Evolutionary conservation across 78 protist genomes (phyloP).

Genomic region (Acrasis kona): DNA sequence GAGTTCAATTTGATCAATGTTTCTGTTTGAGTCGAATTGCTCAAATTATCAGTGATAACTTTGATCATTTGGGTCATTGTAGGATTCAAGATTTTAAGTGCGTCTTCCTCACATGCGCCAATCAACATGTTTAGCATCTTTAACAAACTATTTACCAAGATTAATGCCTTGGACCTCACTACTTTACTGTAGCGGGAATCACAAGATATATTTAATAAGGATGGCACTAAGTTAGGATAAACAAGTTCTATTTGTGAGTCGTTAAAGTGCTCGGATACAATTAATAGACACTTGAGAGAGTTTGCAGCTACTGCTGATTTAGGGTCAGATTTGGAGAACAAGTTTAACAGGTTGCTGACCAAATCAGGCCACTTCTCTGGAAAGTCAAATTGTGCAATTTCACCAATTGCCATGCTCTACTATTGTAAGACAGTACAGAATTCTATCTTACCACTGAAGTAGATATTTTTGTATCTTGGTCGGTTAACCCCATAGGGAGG

Average conservation of each 20-base stretch:
- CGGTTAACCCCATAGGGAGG: not conserved
- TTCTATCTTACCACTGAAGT: not conserved
- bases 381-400: not conserved
- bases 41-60: not conserved
- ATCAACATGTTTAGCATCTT: not conserved
- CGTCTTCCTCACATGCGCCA: not conserved
- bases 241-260: not conserved
- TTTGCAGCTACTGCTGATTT: not conserved
- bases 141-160: not conserved
- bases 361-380: not conserved
- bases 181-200: too few relatives aligned
- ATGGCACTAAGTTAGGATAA: not conserved
- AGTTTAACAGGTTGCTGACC: not conserved
- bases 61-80: not conserved
- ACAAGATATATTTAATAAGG: too few relatives aligned
- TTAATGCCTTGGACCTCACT: not conserved
- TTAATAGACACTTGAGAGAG: not conserved
- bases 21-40: not conserved
- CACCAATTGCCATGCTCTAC: not conserved
- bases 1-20: not conserved
- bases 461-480: not conserved
- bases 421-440: not conserved
- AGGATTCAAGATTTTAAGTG: not conserved
- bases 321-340: not conserved
- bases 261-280: not conserved